Base-by-base conservation (phyloP, 2,329 filamentous ascomycete species). In the Cercospora beticola region DNA sequence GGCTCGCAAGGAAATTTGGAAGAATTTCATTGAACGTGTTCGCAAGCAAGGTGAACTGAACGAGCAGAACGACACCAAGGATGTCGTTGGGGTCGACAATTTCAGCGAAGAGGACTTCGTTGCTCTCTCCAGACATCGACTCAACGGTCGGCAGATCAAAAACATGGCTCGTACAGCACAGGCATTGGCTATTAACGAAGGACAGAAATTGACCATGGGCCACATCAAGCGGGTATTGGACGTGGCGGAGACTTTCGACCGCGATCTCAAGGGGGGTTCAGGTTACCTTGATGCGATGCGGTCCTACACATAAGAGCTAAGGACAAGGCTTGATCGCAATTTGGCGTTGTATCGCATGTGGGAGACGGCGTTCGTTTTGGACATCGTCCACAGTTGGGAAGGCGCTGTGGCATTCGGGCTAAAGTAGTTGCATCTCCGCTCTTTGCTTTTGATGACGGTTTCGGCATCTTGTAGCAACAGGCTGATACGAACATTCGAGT, bases 251-350 rank as follows among this genome's bases (percentile, higher is more conserved):
- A 90, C 88, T 40, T 97, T 97, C 79, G 91, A 94, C 71, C 86
- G 89, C 31, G 93, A 97, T 77, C 83, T 97, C 62, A 92, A 90
- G 78, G 93, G 93, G 5, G 92, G 92, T 0, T 85, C 87, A 0
- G 92, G 92, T 0, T 96, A 92, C 74, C 83, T 91, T 72, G 92
- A 95, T 77, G 92, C 92, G 0, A 94, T 95, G 92, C 86, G 90
- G 72, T 92, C 90, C 76, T 95, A 95, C 74, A 90, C 87, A 33
- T 66, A 33, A 64, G 14, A n/a, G 21, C 26, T 28, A 33, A 58
- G 6, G 14, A 21, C 21, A 58, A 23, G 31, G n/a, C 10, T 26
- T n/a, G 21, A n/a, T 46, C 14, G 21, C 31, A 26, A 8, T 46
- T 28, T 14, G 21, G 33, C 36, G 28, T 54, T 31, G 28, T 36